Conservation (phyloP, 805 yeast species). For the Ogataea angusta region DNA sequence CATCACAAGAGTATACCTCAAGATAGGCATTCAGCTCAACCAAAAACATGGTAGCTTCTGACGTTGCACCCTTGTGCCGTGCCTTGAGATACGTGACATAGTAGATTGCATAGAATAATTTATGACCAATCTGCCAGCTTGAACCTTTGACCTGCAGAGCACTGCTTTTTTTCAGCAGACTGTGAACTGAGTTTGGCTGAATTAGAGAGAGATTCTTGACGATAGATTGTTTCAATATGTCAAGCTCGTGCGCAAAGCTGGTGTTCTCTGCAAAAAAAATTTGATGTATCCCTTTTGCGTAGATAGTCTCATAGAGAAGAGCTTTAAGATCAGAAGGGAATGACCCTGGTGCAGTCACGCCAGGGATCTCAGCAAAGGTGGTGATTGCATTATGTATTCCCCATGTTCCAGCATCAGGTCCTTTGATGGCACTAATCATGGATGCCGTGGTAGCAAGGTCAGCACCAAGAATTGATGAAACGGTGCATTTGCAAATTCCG, state of each 20-base stretch:
- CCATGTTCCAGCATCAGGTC: conserved; percentile 8
- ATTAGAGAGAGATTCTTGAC: conserved; percentile 1
- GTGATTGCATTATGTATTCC: conserved; percentile 13
- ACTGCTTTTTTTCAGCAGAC: conserved; percentile 8
- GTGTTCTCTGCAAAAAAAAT: conserved; percentile 4
- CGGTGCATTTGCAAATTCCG: conserved; percentile 4
- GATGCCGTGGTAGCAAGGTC: conserved; percentile 16
- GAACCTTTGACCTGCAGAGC: conserved; percentile 8
- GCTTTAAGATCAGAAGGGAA: conserved; percentile 14
- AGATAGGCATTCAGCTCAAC: conserved; percentile 15
- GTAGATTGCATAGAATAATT: conserved; percentile 12
- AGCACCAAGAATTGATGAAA: conserved; percentile 10
- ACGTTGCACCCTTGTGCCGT: background rate
- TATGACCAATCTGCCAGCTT: conserved; percentile 14
- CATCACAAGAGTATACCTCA: conserved; percentile 4
- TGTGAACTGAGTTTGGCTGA: conserved; percentile 2
- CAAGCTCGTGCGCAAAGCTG: background rate
- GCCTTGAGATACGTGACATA: conserved; percentile 5
- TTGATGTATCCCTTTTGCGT: conserved; percentile 16
- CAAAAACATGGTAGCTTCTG: conserved; percentile 7
- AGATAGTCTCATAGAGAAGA: conserved; percentile 11
- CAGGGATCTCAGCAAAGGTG: conserved; percentile 12
- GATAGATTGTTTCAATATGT: conserved; percentile 5
- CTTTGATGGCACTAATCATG: conserved; percentile 13
- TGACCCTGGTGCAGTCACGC: conserved; percentile 6